Evolutionary conservation across 2,329 filamentous ascomycete species (phyloP).

Genomic region (Penicillium sp.): DNA sequence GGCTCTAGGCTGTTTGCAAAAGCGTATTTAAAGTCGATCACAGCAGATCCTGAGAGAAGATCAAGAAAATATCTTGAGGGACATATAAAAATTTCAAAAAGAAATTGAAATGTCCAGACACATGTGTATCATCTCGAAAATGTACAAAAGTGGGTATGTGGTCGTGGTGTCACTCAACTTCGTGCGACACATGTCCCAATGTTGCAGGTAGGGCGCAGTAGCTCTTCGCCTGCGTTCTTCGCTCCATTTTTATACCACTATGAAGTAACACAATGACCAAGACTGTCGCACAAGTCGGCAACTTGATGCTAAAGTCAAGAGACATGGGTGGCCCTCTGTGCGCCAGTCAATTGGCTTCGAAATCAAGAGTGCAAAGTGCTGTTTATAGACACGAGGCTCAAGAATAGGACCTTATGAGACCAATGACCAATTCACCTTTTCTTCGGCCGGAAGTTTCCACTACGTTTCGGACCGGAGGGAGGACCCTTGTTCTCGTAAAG

Average conservation of each 20-base stretch:
- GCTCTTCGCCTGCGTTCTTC: not conserved
- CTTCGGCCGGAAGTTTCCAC: conserved; percentile 28
- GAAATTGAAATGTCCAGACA: too few relatives aligned
- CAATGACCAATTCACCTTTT: conserved; percentile 30
- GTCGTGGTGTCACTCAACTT: not conserved
- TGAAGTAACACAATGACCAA: not conserved
- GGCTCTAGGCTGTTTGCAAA: too few relatives aligned
- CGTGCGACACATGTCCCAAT: not conserved
- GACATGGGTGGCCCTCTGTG: not conserved
- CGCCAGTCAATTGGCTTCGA: not conserved
- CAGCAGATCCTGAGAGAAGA: too few relatives aligned
- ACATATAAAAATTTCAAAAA: too few relatives aligned
- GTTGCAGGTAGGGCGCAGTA: not conserved
- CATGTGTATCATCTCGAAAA: too few relatives aligned
- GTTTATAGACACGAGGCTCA: not conserved
- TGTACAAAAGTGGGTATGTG: not conserved
- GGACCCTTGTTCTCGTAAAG: conserved; percentile 55
- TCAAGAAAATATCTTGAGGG: too few relatives aligned
- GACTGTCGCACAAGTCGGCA: not conserved
- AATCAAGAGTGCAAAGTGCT: not conserved
- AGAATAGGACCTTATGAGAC: not conserved
- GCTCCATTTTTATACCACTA: not conserved
- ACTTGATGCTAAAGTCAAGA: not conserved
- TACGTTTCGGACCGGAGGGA: conserved; percentile 29
- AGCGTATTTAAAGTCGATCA: too few relatives aligned